Percentiles rank a stretch among this genome's conserved stretches.
These are phyloP conservation scores for Trametes punicea DNA, from an alignment of 768 basidiomycete species.

Conservation along the genomic window DNA sequence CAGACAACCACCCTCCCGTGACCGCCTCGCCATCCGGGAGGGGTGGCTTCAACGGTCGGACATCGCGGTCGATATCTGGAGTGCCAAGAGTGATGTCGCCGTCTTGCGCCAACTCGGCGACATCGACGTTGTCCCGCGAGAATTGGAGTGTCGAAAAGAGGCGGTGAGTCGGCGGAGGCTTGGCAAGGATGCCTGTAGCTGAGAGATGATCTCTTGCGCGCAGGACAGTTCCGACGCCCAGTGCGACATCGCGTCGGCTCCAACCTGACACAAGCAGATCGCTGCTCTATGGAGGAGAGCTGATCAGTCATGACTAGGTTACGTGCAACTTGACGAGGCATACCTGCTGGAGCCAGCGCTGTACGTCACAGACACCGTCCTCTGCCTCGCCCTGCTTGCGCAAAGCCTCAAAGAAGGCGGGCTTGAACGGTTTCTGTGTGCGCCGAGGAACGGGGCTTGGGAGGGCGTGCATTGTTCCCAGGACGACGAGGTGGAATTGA, in stretches of 20 bases:
- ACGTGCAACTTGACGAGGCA: background rate
- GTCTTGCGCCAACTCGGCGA: conserved; percentile 26
- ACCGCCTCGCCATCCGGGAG: conserved; percentile 30
- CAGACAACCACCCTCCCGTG: conserved; percentile 31
- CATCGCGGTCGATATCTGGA: conserved; percentile 30
- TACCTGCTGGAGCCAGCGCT: conserved; percentile 51
- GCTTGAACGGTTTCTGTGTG: conserved; percentile 84
- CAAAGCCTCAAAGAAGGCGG: conserved; percentile 73
- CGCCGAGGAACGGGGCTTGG: conserved; percentile 81
- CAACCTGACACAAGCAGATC: conserved; percentile 38
- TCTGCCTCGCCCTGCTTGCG: conserved; percentile 56
- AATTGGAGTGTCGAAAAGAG: conserved; percentile 55
- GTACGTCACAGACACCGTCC: conserved; percentile 54
- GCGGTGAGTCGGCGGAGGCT: conserved; percentile 35
- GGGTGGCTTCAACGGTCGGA: conserved; percentile 35
- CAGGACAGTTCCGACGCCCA: conserved; percentile 58
- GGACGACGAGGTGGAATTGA: conserved; percentile 76
- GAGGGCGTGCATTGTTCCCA: conserved; percentile 84
- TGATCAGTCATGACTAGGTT: no score
- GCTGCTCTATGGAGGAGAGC: background rate
- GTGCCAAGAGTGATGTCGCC: conserved; percentile 16
- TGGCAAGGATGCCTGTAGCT: background rate
- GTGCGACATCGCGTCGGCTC: conserved; percentile 48
- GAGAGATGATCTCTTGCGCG: conserved; percentile 40
- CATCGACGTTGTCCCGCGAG: conserved; percentile 10